A percentile compares a stretch with the other conserved stretches of the same genome.
These are phyloP conservation scores for Hansenula sp. DNA, from an alignment of 1,139 yeast species.

Conservation along the genomic window DNA sequence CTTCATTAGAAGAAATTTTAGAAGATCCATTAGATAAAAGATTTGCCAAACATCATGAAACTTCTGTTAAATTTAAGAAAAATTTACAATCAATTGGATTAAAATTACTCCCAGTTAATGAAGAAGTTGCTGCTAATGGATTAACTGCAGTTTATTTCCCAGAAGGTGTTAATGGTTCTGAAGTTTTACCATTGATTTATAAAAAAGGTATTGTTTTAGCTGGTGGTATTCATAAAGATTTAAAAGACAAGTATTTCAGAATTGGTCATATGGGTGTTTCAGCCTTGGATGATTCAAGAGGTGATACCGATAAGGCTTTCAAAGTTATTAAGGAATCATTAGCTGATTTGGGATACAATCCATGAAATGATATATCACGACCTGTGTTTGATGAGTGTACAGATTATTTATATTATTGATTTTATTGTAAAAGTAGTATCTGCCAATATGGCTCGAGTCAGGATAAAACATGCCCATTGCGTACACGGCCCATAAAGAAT, in stretches of 20 bases:
- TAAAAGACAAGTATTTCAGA: slow-evolving; percentile 81
- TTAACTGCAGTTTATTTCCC: slow-evolving; percentile 86
- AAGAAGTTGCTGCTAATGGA: slow-evolving; percentile 76
- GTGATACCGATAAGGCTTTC: slow-evolving; percentile 37
- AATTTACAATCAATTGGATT: slow-evolving; percentile 54
- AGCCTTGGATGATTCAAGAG: slow-evolving; percentile 34
- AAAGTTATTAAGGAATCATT: slow-evolving; percentile 35
- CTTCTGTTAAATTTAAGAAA: slow-evolving; percentile 63
- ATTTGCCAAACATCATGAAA: slow-evolving; percentile 56
- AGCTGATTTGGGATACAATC: slow-evolving; percentile 36
- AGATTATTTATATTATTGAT: not conserved
- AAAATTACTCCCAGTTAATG: slow-evolving; percentile 57
- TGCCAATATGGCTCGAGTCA: too few species aligned
- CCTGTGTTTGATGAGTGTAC: not conserved
- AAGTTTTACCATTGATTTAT: slow-evolving; percentile 53
- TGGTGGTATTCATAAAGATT: slow-evolving; percentile 84
- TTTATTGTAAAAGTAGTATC: too few species aligned
- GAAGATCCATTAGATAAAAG: slow-evolving; percentile 54
- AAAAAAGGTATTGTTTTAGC: slow-evolving; percentile 77
- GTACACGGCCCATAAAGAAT: too few species aligned
- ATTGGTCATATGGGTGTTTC: slow-evolving; percentile 94
- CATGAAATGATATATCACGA: too few species aligned
- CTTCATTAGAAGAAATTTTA: slow-evolving; percentile 71
- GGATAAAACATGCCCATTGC: too few species aligned
- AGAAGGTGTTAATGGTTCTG: slow-evolving; percentile 64